Base-by-base conservation (phyloP, 2,329 filamentous ascomycete genomes). In the Pseudogymnoascus verrucosus region DNA sequence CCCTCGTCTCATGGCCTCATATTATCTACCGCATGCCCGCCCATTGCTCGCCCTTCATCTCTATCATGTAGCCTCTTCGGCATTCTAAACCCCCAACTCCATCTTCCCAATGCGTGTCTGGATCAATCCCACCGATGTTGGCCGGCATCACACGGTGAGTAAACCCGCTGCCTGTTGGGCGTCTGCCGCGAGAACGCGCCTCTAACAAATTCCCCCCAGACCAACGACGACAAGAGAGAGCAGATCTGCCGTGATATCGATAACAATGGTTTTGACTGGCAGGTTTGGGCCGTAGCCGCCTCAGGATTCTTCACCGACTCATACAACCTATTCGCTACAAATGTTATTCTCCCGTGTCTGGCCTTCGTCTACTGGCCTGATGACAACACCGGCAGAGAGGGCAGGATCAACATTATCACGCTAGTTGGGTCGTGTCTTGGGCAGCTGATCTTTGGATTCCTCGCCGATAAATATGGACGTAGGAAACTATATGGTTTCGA, bases 401-500 rank as follows among this genome's bases (percentile, higher is more conserved):
- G 16, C 16, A 44, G 23, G 16, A 76, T 82, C 69, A 79, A 78
- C 47, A 76, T 79, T 61, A 75, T 78, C 5, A 81, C 79, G 0
- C 70, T 81, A 1, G 71, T 73, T 0, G 79, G 79, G 8, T 79
- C 78, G 1, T 69, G 81, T 3, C 65, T 82, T 2, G 80, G 80
- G 0, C 78, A 80, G 68, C 68, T 81, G 5, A 51, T 74, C 0
- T 81, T 82, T 64, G 80, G 80, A 1, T 75, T 78, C 51, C 67
- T 79, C 14, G 79, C 78, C 0, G 80, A 82, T 65, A 75, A 74
- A 5, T 77, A 77, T 63, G 80, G 80, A 3, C 76, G 80, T 14
- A 78, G 78, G 64, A 80, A 77, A 67, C 78, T 82, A 76, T 82
- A 82, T 65, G 80, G 80, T 5, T 69, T 79, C 16, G 80, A 82